Percentiles rank a stretch among this genome's conserved stretches.
These are phyloP conservation scores for Fomitopsis betulina DNA, from an alignment of 1,284 basidiomycete species.

Conservation along the genomic window DNA sequence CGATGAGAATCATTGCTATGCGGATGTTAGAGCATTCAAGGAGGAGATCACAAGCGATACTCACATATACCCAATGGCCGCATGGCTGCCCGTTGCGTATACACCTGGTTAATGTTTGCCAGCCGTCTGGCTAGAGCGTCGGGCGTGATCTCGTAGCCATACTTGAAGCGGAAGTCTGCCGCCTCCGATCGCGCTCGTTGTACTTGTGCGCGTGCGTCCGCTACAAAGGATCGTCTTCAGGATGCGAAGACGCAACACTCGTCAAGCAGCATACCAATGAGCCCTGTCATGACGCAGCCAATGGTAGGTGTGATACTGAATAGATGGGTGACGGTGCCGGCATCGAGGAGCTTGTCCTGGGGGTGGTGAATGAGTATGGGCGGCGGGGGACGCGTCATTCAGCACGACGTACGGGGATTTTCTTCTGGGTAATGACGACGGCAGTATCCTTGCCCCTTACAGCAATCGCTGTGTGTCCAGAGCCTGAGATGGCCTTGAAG, in stretches of 20 bases:
- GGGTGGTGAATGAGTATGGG: background rate
- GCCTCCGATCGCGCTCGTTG: conserved; percentile 87
- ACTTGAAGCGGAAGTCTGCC: conserved; percentile 94
- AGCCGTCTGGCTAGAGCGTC: conserved; percentile 91
- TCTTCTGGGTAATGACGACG: conserved; percentile 97
- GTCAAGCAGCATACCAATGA: conserved; percentile 65
- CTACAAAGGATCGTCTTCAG: conserved; percentile 35
- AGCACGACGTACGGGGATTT: conserved; percentile 79
- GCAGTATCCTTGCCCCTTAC: conserved; percentile 93
- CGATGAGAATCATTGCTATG: conserved; percentile 94
- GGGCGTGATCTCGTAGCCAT: conserved; percentile 96
- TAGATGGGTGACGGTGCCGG: conserved; percentile 91
- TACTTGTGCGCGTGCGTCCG: conserved; percentile 93
- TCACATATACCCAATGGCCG: conserved; percentile 92
- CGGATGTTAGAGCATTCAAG: background rate
- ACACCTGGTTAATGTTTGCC: conserved; percentile 99
- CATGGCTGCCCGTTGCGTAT: conserved; percentile 97
- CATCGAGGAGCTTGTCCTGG: conserved; percentile 97
- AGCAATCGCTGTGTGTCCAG: conserved; percentile 91
- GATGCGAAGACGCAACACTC: background rate
- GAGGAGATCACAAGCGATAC: conserved; percentile 1
- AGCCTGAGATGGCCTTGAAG: conserved; percentile 98
- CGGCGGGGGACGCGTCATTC: conserved; percentile 1
- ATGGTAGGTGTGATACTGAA: conserved; percentile 97
- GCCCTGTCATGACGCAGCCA: conserved; percentile 96